Evolutionary conservation across 1,284 basidiomycete species (phyloP).

Genomic region (Heterobasidion occidentale): DNA sequence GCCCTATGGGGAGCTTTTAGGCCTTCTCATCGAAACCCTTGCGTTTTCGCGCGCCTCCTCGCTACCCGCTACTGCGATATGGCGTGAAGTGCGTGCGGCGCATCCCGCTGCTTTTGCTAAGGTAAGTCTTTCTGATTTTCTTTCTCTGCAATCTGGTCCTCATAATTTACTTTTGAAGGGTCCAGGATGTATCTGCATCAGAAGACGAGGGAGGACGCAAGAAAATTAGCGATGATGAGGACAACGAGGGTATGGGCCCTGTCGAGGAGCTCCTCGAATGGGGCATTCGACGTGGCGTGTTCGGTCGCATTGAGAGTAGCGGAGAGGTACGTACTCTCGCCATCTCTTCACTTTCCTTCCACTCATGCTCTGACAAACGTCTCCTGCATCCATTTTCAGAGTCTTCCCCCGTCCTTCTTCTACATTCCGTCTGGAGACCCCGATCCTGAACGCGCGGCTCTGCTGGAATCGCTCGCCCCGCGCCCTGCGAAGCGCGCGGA

Average conservation of each 20-base stretch:
- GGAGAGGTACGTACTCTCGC: slow-evolving; percentile 25
- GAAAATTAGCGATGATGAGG: not conserved
- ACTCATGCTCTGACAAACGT: not conserved
- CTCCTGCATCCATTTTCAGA: slow-evolving; percentile 4
- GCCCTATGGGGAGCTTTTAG: slow-evolving; percentile 33
- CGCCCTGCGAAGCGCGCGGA: slow-evolving; percentile 61
- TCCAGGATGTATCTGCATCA: not conserved
- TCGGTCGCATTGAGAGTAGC: slow-evolving; percentile 62
- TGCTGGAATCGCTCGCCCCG: slow-evolving; percentile 66
- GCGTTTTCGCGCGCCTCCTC: slow-evolving; percentile 66
- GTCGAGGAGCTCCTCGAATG: slow-evolving; percentile 43
- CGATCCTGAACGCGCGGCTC: slow-evolving; percentile 57
- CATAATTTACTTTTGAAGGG: not conserved
- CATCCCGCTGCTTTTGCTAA: not conserved
- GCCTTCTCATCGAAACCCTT: slow-evolving; percentile 66
- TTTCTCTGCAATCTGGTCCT: not conserved
- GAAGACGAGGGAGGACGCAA: not conserved
- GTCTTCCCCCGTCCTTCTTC: slow-evolving; percentile 65
- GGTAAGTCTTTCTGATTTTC: not conserved
- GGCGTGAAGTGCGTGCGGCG: slow-evolving; percentile 31
- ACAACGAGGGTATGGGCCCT: slow-evolving; percentile 36
- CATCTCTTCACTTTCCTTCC: not conserved
- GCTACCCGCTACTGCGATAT: slow-evolving; percentile 47
- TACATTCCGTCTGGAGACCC: slow-evolving; percentile 65
- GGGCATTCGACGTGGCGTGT: slow-evolving; percentile 48